Percentiles rank a stretch among this genome's conserved stretches.
Evolutionary conservation across 306 rosid species (phyloP).

Genomic region (Abrus pulchellus): DNA sequence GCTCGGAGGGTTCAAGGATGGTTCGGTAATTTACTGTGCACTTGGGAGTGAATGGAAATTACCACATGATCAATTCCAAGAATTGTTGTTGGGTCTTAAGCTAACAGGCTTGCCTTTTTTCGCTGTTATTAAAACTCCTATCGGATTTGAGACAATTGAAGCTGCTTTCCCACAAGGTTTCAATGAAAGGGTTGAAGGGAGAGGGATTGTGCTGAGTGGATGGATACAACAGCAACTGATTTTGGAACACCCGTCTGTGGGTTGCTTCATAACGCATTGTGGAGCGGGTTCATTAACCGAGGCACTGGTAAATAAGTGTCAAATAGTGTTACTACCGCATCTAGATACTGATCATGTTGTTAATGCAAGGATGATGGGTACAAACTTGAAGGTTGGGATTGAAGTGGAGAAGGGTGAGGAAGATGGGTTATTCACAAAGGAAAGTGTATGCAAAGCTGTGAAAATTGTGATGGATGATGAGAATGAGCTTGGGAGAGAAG

Average conservation of each 20-base stretch:
- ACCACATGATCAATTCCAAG: conserved; percentile 22
- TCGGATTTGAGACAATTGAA: conserved; percentile 37
- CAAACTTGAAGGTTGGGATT: conserved; percentile 51
- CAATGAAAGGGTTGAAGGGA: conserved; percentile 39
- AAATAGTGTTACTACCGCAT: conserved; percentile 52
- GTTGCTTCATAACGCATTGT: conserved; percentile 71
- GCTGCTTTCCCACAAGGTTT: conserved; percentile 43
- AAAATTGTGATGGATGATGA: conserved; percentile 59
- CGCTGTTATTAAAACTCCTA: conserved; percentile 33
- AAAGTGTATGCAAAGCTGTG: conserved; percentile 57
- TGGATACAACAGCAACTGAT: conserved; percentile 69
- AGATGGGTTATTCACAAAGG: conserved; percentile 57
- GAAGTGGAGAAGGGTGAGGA: conserved; percentile 67
- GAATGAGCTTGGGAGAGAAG: conserved; percentile 51
- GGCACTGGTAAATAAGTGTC: conserved; percentile 54
- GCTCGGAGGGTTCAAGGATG: conserved; percentile 33
- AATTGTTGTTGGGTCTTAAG: conserved; percentile 46
- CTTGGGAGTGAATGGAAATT: conserved; percentile 41
- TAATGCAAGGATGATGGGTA: conserved; percentile 55
- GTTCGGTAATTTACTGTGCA: conserved; percentile 40
- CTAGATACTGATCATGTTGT: conserved; percentile 53
- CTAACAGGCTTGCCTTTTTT: conserved; percentile 28
- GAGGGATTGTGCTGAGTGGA: conserved; percentile 40
- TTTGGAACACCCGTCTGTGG: conserved; percentile 61
- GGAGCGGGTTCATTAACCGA: conserved; percentile 65